Conservation (phyloP, 768 basidiomycete genomes). For the Leccinum incarnatum region DNA sequence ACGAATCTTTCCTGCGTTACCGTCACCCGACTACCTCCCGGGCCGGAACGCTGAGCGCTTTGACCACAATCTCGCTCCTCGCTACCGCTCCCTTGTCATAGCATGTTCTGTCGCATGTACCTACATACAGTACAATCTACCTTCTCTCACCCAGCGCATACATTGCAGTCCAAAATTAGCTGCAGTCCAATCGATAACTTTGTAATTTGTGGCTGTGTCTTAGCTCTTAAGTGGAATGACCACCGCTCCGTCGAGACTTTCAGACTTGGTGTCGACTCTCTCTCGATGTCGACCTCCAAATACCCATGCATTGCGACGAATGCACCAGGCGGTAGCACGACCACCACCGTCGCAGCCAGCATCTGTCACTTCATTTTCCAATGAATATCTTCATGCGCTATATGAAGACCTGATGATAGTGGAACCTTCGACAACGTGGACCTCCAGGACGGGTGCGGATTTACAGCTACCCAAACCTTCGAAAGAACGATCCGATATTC, state of each 20-base stretch:
- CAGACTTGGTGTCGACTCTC: conserved; percentile 3
- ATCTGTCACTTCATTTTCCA: conserved; percentile 17
- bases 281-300: conserved; percentile 4
- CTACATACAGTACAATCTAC: too few relatives aligned
- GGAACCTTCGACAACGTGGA: conserved; percentile 14
- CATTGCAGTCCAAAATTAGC: too few relatives aligned
- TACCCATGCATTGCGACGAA: conserved; percentile 8
- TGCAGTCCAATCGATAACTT: too few relatives aligned
- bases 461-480: background rate
- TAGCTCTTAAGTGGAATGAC: background rate
- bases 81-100: too few relatives aligned
- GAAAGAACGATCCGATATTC: conserved; percentile 3
- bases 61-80: too few relatives aligned
- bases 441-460: conserved; percentile 2
- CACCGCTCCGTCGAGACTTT: conserved; percentile 3
- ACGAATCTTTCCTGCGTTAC: too few relatives aligned
- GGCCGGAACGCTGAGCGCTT: too few relatives aligned
- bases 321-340: conserved; percentile 20
- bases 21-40: too few relatives aligned
- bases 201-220: background rate
- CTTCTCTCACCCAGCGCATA: too few relatives aligned
- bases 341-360: background rate
- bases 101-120: too few relatives aligned
- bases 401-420: conserved; percentile 41
- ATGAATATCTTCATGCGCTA: conserved; percentile 23